Evolutionary conservation across 441 rosid genomes (phyloP).

Genomic region (Populus tomentosa): DNA sequence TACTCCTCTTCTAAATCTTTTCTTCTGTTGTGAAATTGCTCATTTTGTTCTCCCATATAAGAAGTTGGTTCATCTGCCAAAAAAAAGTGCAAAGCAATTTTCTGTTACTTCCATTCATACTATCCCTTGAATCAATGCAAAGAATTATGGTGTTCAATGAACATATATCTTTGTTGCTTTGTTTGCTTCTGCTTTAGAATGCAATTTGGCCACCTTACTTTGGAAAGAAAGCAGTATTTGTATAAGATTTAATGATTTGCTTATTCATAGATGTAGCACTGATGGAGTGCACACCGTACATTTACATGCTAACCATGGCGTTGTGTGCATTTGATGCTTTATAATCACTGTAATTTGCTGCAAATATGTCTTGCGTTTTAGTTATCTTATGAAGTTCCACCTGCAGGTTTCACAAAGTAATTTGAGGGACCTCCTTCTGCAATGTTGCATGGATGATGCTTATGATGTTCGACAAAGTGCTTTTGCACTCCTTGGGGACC

Average conservation of each 20-base stretch:
- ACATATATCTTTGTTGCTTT: neutral
- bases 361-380: slow-evolving; percentile 1
- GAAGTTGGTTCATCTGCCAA: neutral
- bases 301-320: neutral
- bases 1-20: too few species aligned
- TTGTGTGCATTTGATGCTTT: neutral
- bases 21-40: too few species aligned
- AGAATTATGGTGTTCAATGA: neutral
- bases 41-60: too few species aligned
- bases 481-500: slow-evolving; percentile 97
- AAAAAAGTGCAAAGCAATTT: neutral
- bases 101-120: neutral
- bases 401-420: slow-evolving; percentile 74
- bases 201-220: neutral
- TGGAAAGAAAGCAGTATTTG: neutral
- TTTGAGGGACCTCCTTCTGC: slow-evolving; percentile 85
- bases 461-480: slow-evolving; percentile 94
- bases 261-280: neutral
- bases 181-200: neutral
- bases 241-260: neutral
- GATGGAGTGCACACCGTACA: neutral
- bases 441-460: slow-evolving; percentile 91
- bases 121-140: neutral
- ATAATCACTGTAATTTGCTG: neutral
- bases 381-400: neutral